These are phyloP conservation scores for Isoetes taiwanensis DNA, from an alignment of 75 land plant species.

Conservation along the genomic window DNA sequence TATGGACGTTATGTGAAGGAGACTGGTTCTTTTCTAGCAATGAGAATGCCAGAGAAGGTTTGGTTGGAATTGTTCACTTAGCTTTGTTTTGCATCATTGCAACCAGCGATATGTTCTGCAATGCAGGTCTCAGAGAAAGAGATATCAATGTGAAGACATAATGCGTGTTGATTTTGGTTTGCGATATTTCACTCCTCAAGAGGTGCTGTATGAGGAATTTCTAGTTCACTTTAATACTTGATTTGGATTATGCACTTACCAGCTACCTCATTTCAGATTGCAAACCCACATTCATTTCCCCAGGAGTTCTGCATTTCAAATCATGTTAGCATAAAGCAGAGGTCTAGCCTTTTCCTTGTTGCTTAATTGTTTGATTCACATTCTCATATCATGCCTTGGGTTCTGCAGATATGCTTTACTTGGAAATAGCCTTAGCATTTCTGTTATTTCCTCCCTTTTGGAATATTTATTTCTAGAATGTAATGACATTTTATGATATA, in stretches of 20 bases:
- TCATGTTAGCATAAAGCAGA: constrained; percentile 54
- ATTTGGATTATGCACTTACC: background rate
- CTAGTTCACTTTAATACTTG: background rate
- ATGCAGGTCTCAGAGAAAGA: background rate
- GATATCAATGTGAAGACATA: too few species aligned
- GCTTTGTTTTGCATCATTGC: background rate
- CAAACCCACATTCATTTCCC: constrained; percentile 91
- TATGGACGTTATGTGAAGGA: constrained; percentile 93
- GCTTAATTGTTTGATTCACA: background rate
- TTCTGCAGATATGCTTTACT: constrained; percentile 68
- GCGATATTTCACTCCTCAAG: constrained; percentile 88
- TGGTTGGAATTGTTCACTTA: background rate
- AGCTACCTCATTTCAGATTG: constrained; percentile 37
- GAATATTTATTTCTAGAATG: constrained; percentile 68
- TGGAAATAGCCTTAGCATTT: constrained; percentile 78
- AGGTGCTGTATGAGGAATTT: constrained; percentile 33
- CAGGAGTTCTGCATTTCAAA: constrained; percentile 53
- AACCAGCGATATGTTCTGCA: background rate
- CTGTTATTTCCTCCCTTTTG: constrained; percentile 61
- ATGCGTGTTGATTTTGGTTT: constrained; percentile 47
- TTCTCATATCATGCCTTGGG: background rate
- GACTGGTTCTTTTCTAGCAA: constrained; percentile 85
- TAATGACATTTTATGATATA: too few species aligned
- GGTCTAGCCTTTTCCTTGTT: constrained; percentile 27
- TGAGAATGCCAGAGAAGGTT: constrained; percentile 10